These are phyloP conservation scores for Aspergillus nidulans DNA, from an alignment of 495 filamentous ascomycete species.

Conservation along the genomic window DNA sequence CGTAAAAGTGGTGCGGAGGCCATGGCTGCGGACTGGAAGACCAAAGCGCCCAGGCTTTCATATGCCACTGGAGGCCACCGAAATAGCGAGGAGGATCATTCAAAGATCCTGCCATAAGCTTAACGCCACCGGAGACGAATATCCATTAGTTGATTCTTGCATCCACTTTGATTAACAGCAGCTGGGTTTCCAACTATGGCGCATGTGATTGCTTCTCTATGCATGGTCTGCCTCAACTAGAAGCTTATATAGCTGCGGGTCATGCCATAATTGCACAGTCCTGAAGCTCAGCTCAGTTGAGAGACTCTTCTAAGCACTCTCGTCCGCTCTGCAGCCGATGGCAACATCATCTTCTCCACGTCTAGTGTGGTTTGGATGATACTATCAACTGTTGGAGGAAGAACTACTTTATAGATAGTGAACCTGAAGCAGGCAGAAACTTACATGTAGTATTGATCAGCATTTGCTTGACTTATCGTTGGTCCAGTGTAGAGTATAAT, in stretches of 20 bases:
- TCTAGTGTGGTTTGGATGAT: conserved; percentile 31
- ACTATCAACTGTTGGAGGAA: conserved; percentile 29
- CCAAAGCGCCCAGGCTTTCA: no score
- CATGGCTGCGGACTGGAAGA: no score
- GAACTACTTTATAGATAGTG: conserved; percentile 40
- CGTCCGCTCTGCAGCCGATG: conserved; percentile 34
- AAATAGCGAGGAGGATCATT: no score
- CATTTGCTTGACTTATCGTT: conserved; percentile 26
- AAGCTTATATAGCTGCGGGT: conserved; percentile 27
- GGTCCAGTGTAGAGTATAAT: conserved; percentile 44
- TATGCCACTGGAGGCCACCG: no score
- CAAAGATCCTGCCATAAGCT: no score
- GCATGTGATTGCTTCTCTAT: no score
- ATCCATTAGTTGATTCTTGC: no score
- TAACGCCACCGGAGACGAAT: no score
- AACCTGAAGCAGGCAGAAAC: conserved; percentile 36
- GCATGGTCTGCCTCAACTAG: conserved; percentile 27
- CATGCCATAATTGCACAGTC: conserved; percentile 37
- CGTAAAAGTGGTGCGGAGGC: no score
- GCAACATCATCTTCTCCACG: conserved; percentile 32
- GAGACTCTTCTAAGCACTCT: conserved; percentile 37
- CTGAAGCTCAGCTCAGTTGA: conserved; percentile 37
- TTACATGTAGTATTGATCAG: conserved; percentile 16
- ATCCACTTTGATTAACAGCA: no score
- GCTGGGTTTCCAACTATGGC: no score